Percentiles rank a stretch among this genome's conserved stretches.
Conservation (phyloP, 1,284 basidiomycete species). For the Irpex sp. region DNA sequence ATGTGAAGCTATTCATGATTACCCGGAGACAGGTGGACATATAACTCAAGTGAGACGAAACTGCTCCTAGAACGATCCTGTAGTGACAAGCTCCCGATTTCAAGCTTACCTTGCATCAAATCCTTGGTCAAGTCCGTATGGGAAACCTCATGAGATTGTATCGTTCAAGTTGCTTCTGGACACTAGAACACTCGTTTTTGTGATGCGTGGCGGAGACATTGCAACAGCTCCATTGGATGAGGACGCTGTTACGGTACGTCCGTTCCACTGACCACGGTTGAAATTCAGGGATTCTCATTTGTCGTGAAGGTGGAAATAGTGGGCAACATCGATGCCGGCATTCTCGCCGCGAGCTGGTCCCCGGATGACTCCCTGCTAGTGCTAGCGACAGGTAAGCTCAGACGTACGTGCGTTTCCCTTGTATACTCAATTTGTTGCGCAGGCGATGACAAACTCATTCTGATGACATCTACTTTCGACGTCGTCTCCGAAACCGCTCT, state of each 20-base stretch:
- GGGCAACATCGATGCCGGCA: constrained; percentile 84
- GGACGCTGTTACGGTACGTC: constrained; percentile 39
- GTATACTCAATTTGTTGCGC: not conserved
- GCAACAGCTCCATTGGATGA: constrained; percentile 60
- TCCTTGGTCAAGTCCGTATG: constrained; percentile 20
- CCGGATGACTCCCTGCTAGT: constrained; percentile 87
- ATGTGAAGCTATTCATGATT: constrained; percentile 3
- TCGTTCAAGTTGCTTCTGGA: constrained; percentile 69
- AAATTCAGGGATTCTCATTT: not conserved
- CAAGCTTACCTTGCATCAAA: constrained; percentile 19
- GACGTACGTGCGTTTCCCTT: not conserved
- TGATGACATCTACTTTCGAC: constrained; percentile 91
- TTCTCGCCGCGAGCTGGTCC: constrained; percentile 84
- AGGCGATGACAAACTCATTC: constrained; percentile 80
- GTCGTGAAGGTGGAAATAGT: constrained; percentile 65
- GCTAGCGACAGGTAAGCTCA: constrained; percentile 66
- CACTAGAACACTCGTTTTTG: constrained; percentile 53
- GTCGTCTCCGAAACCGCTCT: constrained; percentile 79
- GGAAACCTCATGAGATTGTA: constrained; percentile 42
- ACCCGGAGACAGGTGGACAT: not conserved
- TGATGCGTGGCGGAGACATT: constrained; percentile 79
- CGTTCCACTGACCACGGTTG: not conserved
- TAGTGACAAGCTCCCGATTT: constrained; percentile 22
- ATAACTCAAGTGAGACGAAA: not conserved
- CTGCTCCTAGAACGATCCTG: constrained; percentile 10